A percentile compares a stretch with the other conserved stretches of the same genome.
These are phyloP conservation scores for Tephrocybe sp. DNA, from an alignment of 768 basidiomycete species.

Conservation along the genomic window DNA sequence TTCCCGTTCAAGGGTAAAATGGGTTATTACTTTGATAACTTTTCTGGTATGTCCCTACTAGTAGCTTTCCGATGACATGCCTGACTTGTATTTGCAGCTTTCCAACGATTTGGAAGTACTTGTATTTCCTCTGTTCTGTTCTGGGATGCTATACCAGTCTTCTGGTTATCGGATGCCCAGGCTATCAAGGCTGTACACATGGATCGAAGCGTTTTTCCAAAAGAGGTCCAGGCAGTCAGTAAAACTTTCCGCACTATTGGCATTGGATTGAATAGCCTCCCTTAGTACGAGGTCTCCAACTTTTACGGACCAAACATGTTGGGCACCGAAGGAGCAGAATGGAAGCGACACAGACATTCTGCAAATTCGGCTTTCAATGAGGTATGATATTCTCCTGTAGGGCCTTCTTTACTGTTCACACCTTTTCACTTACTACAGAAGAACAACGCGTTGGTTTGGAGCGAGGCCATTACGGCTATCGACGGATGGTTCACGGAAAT, in stretches of 20 bases:
- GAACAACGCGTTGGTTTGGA: constrained; percentile 47
- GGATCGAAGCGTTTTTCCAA: constrained; percentile 34
- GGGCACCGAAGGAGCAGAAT: constrained; percentile 38
- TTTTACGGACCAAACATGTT: constrained; percentile 47
- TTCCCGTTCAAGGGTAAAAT: constrained; percentile 33
- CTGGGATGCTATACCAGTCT: constrained; percentile 24
- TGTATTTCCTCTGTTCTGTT: constrained; percentile 33
- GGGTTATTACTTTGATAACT: constrained; percentile 31
- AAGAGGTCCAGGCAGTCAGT: constrained; percentile 34
- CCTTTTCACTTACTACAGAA: constrained; percentile 30
- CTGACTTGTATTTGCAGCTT: constrained; percentile 24
- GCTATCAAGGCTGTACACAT: constrained; percentile 33
- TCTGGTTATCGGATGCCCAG: constrained; percentile 44
- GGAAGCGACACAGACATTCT: constrained; percentile 43
- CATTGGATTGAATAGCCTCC: background rate
- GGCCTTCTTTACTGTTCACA: background rate
- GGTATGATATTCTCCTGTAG: constrained; percentile 19
- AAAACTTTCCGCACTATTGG: background rate
- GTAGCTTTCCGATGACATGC: background rate
- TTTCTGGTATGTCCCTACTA: constrained; percentile 28
- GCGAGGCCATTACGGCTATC: constrained; percentile 35
- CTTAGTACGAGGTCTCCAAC: constrained; percentile 37
- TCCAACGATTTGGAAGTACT: constrained; percentile 36
- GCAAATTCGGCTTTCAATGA: constrained; percentile 51
- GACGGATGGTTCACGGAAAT: constrained; percentile 41